Base-by-base conservation (phyloP, 768 basidiomycete species). In the Piloderma croceum region DNA sequence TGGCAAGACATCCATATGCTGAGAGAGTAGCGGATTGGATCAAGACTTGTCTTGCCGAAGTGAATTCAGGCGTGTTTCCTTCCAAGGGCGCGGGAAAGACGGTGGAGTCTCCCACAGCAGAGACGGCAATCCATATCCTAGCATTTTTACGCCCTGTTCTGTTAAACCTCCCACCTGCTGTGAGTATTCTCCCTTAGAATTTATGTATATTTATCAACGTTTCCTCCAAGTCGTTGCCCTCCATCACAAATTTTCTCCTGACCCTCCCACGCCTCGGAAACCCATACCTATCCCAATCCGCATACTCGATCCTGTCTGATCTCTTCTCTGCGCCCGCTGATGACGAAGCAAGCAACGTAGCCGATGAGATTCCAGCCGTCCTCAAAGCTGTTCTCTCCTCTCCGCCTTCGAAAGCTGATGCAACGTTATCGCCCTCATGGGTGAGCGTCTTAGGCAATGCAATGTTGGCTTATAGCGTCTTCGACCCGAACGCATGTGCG, bases 241-340 rank as follows among this genome's bases (percentile, higher is more conserved):
- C 69, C 4, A 75, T 96, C 36, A 81, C 81, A 17, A 70, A 74
- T 15, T 65, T 78, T 17, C 76, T 98, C 20, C 78, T 97, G 5
- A 68, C 76, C 18, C 77, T 97, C 23, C 91, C 94, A 15, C 83
- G 89, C 41, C 72, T 94, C 6, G 87, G 85, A 27, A 91, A 89
- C 50, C 77, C 86, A 17, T 96, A 92, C 59, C 74, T 99, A 31
- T 85, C 93, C 1, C 83, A 92, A 60, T 79, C 88, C 11, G 73
- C 87, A 22, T 97, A 93, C 58, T 81, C 85, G 27, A 74, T 93
- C 35, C 73, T 99, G 47, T 81, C 92, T 23, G 83, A 84, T 48
- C 71, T 98, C 4, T 81, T 97, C 46, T 58, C 74, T 18, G 59
- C 70, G 13, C n/a, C n/a, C n/a, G 70, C 76, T 3, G 57, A 68